Evolutionary conservation across 257 asterid species (phyloP).

Genomic region (Solanum gandarillasii): DNA sequence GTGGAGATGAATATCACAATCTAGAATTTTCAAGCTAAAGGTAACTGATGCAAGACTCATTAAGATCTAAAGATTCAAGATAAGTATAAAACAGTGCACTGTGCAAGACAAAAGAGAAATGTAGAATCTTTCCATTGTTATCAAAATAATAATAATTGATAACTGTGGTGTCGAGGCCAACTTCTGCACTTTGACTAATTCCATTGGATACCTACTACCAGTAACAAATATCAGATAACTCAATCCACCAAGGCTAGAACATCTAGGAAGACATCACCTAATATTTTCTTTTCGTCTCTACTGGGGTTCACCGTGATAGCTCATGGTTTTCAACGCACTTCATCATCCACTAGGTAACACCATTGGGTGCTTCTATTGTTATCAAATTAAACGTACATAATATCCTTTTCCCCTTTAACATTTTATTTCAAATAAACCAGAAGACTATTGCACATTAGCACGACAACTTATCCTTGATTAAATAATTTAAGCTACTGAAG

Average conservation of each 20-base stretch:
- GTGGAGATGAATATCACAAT: not conserved
- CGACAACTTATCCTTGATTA: not conserved
- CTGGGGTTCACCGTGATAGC: not conserved
- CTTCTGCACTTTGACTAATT: not conserved
- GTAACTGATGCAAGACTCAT: not conserved
- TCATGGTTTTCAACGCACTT: not conserved
- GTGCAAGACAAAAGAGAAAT: not conserved
- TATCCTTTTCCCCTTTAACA: not conserved
- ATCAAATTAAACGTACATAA: not conserved
- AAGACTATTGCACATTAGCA: not conserved
- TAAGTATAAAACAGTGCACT: not conserved
- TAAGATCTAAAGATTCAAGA: not conserved
- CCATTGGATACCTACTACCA: not conserved
- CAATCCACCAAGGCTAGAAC: not conserved
- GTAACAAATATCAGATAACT: fast-evolving
- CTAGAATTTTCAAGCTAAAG: not conserved
- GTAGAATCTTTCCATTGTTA: not conserved
- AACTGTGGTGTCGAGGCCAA: not conserved
- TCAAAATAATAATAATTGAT: not conserved
- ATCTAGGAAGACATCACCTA: not conserved
- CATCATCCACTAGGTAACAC: not conserved
- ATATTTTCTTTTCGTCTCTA: not conserved
- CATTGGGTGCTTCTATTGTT: not conserved
- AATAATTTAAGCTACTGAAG: not conserved
- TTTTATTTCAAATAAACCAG: not conserved